These are phyloP conservation scores for Whalleya microplaca DNA, from an alignment of 2,329 filamentous ascomycete genomes.

Conservation along the genomic window DNA sequence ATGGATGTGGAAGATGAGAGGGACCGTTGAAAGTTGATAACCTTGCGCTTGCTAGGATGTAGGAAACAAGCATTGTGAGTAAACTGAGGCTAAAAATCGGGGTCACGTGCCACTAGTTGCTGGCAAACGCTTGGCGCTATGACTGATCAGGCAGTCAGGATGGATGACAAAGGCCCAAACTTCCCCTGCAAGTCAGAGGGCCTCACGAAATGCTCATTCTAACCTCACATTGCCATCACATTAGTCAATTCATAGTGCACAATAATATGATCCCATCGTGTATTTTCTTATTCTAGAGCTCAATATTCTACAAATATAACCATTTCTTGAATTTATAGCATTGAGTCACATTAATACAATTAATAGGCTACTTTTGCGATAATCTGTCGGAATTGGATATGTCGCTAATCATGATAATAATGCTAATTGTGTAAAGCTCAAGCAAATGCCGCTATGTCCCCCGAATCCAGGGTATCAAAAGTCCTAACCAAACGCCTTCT, in stretches of 20 bases:
- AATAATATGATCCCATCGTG: too few species aligned
- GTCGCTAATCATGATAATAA: neutral
- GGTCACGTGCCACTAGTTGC: neutral
- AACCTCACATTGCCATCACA: too few species aligned
- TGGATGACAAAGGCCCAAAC: too few species aligned
- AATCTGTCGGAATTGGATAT: neutral
- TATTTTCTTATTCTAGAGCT: too few species aligned
- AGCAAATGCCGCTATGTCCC: neutral
- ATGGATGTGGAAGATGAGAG: neutral
- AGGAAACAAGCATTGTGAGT: neutral
- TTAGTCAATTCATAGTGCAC: too few species aligned
- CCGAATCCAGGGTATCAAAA: neutral
- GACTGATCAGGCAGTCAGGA: too few species aligned
- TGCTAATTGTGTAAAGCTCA: neutral
- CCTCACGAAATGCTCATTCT: too few species aligned
- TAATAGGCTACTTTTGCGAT: neutral
- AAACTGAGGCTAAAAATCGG: neutral
- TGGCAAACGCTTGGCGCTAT: too few species aligned
- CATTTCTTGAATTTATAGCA: too few species aligned
- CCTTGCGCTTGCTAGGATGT: neutral
- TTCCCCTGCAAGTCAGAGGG: too few species aligned
- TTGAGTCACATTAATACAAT: neutral
- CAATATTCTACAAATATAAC: too few species aligned
- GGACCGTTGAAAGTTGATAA: neutral
- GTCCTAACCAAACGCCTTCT: neutral